Conservation (phyloP, 768 basidiomycete genomes). For the Pleurotus sapidus region DNA sequence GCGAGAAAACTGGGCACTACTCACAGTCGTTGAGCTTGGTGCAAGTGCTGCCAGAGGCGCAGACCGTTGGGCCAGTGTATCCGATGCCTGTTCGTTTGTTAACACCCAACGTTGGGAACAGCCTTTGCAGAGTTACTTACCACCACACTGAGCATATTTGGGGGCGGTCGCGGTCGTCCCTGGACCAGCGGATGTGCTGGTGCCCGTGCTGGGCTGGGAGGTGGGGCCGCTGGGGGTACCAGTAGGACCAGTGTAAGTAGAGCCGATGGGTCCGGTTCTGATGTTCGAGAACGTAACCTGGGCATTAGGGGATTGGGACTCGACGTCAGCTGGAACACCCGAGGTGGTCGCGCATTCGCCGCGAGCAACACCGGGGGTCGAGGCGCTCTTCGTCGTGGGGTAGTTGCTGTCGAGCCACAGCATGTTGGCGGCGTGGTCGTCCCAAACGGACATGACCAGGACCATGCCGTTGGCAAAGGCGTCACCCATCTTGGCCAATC, state of each 20-base stretch:
- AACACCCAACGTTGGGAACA: not conserved
- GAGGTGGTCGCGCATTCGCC: slow-evolving; percentile 35
- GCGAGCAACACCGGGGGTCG: slow-evolving; percentile 29
- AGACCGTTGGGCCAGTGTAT: slow-evolving; percentile 1
- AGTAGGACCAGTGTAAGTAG: slow-evolving; percentile 2
- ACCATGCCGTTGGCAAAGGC: slow-evolving; percentile 32
- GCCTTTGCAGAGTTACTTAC: not conserved
- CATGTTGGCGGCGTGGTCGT: slow-evolving; percentile 38
- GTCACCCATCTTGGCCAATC: slow-evolving; percentile 20
- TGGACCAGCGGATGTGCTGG: not conserved
- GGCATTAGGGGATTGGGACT: slow-evolving; percentile 25
- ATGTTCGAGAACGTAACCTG: slow-evolving; percentile 40
- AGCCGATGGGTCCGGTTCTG: slow-evolving; percentile 34
- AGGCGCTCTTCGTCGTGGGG: slow-evolving; percentile 20
- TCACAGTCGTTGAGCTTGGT: slow-evolving; percentile 6
- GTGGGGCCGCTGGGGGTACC: not conserved
- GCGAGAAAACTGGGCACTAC: not conserved
- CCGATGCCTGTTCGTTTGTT: not conserved
- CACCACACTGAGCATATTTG: slow-evolving; percentile 3
- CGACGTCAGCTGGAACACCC: slow-evolving; percentile 33
- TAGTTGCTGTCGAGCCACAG: slow-evolving; percentile 39
- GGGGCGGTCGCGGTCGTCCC: not conserved
- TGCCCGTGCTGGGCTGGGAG: slow-evolving; percentile 1
- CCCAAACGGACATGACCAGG: slow-evolving; percentile 35
- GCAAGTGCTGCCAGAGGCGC: slow-evolving; percentile 3